Evolutionary conservation across 805 yeast species (phyloP).

Genomic region (Lachancea meyersii): DNA sequence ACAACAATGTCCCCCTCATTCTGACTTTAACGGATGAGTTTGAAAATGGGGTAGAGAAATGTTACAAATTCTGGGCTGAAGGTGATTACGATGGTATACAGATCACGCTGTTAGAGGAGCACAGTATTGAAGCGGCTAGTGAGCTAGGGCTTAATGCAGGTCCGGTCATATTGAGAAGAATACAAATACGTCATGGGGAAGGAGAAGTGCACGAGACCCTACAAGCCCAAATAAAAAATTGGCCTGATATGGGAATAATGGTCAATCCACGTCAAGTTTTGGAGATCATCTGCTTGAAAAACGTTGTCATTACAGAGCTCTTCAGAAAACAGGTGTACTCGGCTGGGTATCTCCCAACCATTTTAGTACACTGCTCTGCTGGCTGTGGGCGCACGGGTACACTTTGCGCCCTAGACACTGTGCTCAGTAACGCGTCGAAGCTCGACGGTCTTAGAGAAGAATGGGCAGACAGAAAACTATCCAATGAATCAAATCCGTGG

Average conservation of each 20-base stretch:
- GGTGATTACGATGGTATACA: conserved; percentile 41
- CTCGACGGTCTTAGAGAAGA: conserved; percentile 19
- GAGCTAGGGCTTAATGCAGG: conserved; percentile 14
- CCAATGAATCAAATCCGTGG: conserved; percentile 3
- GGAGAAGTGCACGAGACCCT: conserved; percentile 41
- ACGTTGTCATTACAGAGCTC: conserved; percentile 34
- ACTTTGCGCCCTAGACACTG: conserved; percentile 63
- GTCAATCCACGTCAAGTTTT: conserved; percentile 52
- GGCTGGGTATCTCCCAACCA: conserved; percentile 40
- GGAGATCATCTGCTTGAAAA: conserved; percentile 44
- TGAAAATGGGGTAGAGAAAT: conserved; percentile 76
- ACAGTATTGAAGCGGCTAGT: conserved; percentile 7
- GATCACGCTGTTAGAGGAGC: conserved; percentile 25
- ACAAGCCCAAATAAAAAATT: conserved; percentile 70
- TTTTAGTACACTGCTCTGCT: conserved; percentile 87
- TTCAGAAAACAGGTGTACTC: conserved; percentile 11
- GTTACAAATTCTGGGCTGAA: conserved; percentile 73
- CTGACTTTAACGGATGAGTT: conserved; percentile 68
- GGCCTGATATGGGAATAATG: conserved; percentile 80
- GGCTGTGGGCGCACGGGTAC: conserved; percentile 98
- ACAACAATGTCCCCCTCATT: conserved; percentile 58
- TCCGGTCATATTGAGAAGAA: conserved; percentile 28
- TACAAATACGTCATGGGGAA: conserved; percentile 36
- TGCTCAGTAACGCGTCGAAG: conserved; percentile 35
- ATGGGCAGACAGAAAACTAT: conserved; percentile 9